These are phyloP conservation scores for Dioscorea cayenensis DNA, from an alignment of 116 monocot genomes.

Conservation along the genomic window DNA sequence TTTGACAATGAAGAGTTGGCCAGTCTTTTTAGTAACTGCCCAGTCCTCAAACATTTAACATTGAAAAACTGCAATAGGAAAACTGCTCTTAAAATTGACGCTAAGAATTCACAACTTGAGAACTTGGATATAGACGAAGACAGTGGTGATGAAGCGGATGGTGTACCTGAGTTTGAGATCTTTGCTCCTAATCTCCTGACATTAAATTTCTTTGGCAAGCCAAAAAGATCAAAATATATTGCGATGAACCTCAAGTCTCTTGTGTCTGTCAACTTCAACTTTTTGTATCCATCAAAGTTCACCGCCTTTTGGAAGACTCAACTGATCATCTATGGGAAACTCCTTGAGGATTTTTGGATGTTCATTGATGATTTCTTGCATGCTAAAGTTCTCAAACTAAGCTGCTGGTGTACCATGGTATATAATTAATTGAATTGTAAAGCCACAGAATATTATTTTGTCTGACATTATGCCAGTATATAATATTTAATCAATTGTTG, in stretches of 20 bases:
- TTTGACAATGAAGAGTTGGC: neutral
- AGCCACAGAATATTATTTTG: too few relatives aligned
- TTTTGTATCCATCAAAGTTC: neutral
- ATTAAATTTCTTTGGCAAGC: neutral
- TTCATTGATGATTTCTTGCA: neutral
- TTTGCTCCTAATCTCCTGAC: neutral
- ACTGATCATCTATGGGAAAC: too few relatives aligned
- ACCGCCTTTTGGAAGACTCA: too few relatives aligned
- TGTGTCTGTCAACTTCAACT: conserved; percentile 4
- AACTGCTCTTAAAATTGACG: conserved; percentile 1
- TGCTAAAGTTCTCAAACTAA: conserved; percentile 3
- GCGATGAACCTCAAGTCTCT: neutral
- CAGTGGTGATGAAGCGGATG: neutral
- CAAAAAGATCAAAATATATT: neutral
- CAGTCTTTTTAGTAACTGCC: neutral
- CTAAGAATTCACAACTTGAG: neutral
- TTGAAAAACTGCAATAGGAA: neutral
- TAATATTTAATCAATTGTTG: too few relatives aligned
- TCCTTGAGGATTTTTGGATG: too few relatives aligned
- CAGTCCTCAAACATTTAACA: neutral
- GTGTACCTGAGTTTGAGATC: neutral
- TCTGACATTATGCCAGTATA: too few relatives aligned
- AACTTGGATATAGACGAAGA: neutral
- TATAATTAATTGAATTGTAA: neutral
- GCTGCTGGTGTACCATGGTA: conserved; percentile 1